Base-by-base conservation (phyloP, 176 grass and related monocot genomes). In the Eragrostis curvula region DNA sequence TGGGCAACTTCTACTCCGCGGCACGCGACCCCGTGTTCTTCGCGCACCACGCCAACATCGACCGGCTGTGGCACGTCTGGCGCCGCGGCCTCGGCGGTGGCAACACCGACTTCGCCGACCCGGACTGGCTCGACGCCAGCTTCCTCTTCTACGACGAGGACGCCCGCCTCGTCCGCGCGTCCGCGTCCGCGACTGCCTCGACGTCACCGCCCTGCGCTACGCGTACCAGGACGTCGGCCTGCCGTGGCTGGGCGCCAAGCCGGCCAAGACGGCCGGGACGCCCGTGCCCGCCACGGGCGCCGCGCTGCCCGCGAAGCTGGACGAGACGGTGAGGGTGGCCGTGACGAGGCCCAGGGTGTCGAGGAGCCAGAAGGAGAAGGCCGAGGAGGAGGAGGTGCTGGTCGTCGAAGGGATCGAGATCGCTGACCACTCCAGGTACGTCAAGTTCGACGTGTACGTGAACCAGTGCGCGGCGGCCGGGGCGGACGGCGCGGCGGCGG, bases 141-240 rank as follows among this genome's bases (percentile, higher is more conserved):
- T 97, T 97, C 85, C 72, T 85, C 20, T 97, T 97, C 91, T 97
- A 97, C 78, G 89, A 97, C 81, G 91, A 97, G 89, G 89, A 97
- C 3, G 89, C 89, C 0, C 89, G 92, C 62, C 72, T 73, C 7
- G 89, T 97, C 30, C 82, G 87, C 82, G 87, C 41, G 89, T 83
- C 77, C 85, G 83, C 56, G 57, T 94, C 20, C 92, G 88, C 30
- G 91, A 94, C 83, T 80, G 85, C 63, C 62, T 94, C 30, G 79
- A 88, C 67, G 12, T 70, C 1, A 53, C 84, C 45, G 70, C 66
- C 16, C 27, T 94, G 62, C 80, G 85, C 12, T 94, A 84, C 71
- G 48, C 79, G 1, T 92, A 92, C 79, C 89, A 94, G 76, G 91
- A 90, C 81, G 87, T 92, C 30, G 71, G 18, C 44, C 88, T 89